Evolutionary conservation across 129 eudicot species (phyloP).

Genomic region (Daucus carota): DH1_v3.0 NC_030382.2:46844001-46844500

Average conservation of each 20-base stretch:
- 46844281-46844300: neutral
- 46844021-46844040: slow-evolving; percentile 37
- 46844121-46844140: neutral
- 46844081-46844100: neutral
- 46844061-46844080: slow-evolving; percentile 42
- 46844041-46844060: slow-evolving; percentile 63
- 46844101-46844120: neutral
- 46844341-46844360: neutral
- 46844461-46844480: slow-evolving; percentile 13
- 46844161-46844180: too few species aligned
- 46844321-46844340: neutral
- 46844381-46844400: neutral
- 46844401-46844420: slow-evolving; percentile 10
- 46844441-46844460: slow-evolving; percentile 56
- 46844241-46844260: too few species aligned
- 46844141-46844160: neutral
- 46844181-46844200: neutral
- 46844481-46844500: slow-evolving; percentile 10
- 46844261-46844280: neutral
- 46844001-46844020: slow-evolving; percentile 31
- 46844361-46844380: neutral
- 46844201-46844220: neutral
- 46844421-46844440: slow-evolving; percentile 67
- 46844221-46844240: neutral
- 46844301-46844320: neutral